These are phyloP conservation scores for Nemania bipapillata DNA, from an alignment of 2,329 filamentous ascomycete genomes.

Conservation along the genomic window DNA sequence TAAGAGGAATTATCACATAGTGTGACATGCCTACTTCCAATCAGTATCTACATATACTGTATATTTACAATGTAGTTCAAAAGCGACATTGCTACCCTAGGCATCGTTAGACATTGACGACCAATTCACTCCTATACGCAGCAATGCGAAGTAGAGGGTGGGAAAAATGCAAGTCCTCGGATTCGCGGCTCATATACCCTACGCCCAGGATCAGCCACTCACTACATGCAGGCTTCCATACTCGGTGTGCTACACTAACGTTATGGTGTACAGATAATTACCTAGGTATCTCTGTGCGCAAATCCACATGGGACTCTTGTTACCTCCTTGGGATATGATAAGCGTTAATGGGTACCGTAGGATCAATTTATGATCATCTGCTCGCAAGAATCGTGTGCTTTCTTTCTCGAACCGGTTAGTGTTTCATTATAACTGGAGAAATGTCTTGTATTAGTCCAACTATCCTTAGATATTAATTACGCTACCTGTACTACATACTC, in stretches of 20 bases:
- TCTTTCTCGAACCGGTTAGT: slow-evolving; percentile 4
- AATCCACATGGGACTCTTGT: slow-evolving; percentile 23
- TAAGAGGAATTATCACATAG: too few relatives aligned
- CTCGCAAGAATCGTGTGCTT: background rate
- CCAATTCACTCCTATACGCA: background rate
- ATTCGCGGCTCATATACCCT: background rate
- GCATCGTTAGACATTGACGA: too few relatives aligned
- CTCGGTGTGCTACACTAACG: background rate
- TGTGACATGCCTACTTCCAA: too few relatives aligned
- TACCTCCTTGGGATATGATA: background rate
- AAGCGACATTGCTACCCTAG: too few relatives aligned
- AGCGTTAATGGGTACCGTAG: slow-evolving; percentile 1
- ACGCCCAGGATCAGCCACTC: slow-evolving; percentile 24
- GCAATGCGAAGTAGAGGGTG: background rate
- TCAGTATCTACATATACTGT: too few relatives aligned
- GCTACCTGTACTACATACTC: background rate
- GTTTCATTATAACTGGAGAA: background rate
- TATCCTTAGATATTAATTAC: background rate
- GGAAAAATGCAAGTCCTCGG: slow-evolving; percentile 15
- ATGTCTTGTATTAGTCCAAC: background rate
- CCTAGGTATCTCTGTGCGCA: background rate
- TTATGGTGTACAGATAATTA: slow-evolving; percentile 5
- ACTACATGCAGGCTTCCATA: slow-evolving; percentile 8
- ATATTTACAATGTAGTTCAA: too few relatives aligned
- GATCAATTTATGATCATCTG: slow-evolving; percentile 10